These are phyloP conservation scores for Alternaria atra DNA, from an alignment of 2,329 filamentous ascomycete species.

Conservation along the genomic window DNA sequence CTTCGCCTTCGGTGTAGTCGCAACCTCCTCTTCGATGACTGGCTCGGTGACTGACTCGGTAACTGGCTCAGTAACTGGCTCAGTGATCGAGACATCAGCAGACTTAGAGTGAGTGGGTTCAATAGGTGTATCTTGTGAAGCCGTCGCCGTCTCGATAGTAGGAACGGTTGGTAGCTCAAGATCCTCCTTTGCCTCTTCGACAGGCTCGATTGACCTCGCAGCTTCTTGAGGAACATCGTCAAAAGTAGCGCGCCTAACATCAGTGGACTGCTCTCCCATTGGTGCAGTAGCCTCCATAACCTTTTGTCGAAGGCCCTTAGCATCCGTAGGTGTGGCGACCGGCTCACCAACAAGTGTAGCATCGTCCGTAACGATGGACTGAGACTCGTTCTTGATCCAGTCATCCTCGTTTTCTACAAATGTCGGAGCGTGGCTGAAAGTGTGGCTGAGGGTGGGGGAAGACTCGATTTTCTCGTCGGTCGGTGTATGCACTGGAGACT, in stretches of 20 bases:
- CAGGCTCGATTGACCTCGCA: background rate
- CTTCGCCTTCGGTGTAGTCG: constrained; percentile 32
- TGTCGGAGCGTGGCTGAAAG: constrained; percentile 32
- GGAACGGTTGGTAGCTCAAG: constrained; percentile 12
- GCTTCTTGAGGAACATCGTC: background rate
- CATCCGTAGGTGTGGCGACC: constrained; percentile 12
- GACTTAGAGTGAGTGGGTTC: background rate
- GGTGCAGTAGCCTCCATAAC: constrained; percentile 40
- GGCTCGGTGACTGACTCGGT: background rate
- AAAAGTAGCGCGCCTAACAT: constrained; percentile 25
- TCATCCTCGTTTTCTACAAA: constrained; percentile 46
- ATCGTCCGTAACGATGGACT: constrained; percentile 40
- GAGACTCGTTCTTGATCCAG: constrained; percentile 38
- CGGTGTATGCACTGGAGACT: constrained; percentile 6
- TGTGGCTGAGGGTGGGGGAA: constrained; percentile 18
- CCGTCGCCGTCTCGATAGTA: constrained; percentile 10
- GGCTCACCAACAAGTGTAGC: constrained; percentile 46
- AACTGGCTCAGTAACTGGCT: background rate
- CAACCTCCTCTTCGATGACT: background rate
- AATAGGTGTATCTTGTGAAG: background rate
- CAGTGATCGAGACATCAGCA: background rate
- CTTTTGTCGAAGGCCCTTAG: constrained; percentile 41
- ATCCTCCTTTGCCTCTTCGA: constrained; percentile 1
- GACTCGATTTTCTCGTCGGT: constrained; percentile 13
- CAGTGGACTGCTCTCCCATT: constrained; percentile 14